Conservation (phyloP, 1,284 basidiomycete genomes). For the Thelephora terrestris region DNA sequence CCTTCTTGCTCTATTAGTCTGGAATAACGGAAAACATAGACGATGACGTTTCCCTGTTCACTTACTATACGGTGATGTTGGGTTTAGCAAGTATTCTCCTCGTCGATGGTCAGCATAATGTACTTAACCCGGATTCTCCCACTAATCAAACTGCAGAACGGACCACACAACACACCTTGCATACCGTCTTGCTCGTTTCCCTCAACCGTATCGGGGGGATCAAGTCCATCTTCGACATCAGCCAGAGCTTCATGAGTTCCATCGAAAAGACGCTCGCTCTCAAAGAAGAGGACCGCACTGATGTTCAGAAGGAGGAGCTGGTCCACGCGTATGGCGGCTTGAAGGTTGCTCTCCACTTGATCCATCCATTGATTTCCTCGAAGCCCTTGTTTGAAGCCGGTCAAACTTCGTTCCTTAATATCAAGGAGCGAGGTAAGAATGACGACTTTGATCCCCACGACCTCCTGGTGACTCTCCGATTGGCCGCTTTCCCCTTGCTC, state of each 20-base stretch:
- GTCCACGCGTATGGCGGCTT: conserved; percentile 73
- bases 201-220: conserved; percentile 73
- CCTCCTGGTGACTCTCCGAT: conserved; percentile 77
- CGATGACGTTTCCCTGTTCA: conserved; percentile 43
- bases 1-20: not conserved
- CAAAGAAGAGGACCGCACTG: conserved; percentile 43
- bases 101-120: conserved; percentile 62
- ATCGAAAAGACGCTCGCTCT: conserved; percentile 44
- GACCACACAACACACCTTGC: conserved; percentile 60
- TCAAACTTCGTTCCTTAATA: conserved; percentile 68
- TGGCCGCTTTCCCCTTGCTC: conserved; percentile 60
- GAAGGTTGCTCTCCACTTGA: conserved; percentile 72
- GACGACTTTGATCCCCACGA: conserved; percentile 82
- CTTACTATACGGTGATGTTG: conserved; percentile 72
- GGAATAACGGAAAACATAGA: conserved; percentile 24
- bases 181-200: conserved; percentile 73
- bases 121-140: not conserved
- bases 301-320: conserved; percentile 50
- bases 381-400: conserved; percentile 78
- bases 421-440: conserved; percentile 55
- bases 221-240: conserved; percentile 54
- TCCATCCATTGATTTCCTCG: conserved; percentile 70
- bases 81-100: conserved; percentile 65
- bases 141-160: conserved; percentile 43
- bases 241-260: conserved; percentile 43